Percentiles rank a stretch among this genome's conserved stretches.
These are phyloP conservation scores for Dactylonectria macrodidyma DNA, from an alignment of 2,329 filamentous ascomycete species.

Conservation along the genomic window DNA sequence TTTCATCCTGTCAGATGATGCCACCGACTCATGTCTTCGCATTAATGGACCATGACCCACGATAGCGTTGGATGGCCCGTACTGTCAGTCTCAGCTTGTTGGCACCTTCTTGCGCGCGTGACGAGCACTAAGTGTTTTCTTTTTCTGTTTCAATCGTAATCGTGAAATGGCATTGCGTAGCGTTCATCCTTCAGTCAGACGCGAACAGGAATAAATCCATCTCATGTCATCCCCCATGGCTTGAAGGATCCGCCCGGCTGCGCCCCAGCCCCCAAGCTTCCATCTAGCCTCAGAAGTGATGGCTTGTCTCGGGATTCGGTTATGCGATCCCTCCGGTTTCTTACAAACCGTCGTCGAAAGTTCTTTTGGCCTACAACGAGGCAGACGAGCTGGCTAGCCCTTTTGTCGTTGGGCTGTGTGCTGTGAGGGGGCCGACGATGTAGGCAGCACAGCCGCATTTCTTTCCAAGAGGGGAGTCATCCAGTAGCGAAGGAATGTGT, in stretches of 20 bases:
- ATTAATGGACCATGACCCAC: background rate
- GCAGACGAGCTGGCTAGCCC: background rate
- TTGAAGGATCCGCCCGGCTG: background rate
- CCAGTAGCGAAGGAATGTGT: background rate
- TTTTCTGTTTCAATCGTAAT: too few species aligned
- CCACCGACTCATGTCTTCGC: background rate
- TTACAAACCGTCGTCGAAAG: background rate
- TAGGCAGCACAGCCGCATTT: conserved; percentile 4
- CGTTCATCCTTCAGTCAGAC: background rate
- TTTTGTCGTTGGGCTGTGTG: background rate
- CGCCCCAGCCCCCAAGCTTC: conserved; percentile 2
- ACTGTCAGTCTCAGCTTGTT: background rate
- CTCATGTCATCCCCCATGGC: background rate
- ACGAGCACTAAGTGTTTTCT: background rate
- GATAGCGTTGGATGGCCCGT: background rate
- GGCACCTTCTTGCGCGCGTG: background rate
- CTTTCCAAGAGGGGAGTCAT: background rate
- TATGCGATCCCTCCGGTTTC: background rate
- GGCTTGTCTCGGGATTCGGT: background rate
- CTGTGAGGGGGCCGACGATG: background rate
- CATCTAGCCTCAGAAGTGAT: conserved; percentile 2
- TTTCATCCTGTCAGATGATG: background rate
- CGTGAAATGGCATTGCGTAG: background rate
- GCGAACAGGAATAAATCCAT: background rate
- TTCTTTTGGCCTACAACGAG: background rate